Evolutionary conservation across 805 yeast species (phyloP).

Genomic region (Candida tallmaniae): DNA sequence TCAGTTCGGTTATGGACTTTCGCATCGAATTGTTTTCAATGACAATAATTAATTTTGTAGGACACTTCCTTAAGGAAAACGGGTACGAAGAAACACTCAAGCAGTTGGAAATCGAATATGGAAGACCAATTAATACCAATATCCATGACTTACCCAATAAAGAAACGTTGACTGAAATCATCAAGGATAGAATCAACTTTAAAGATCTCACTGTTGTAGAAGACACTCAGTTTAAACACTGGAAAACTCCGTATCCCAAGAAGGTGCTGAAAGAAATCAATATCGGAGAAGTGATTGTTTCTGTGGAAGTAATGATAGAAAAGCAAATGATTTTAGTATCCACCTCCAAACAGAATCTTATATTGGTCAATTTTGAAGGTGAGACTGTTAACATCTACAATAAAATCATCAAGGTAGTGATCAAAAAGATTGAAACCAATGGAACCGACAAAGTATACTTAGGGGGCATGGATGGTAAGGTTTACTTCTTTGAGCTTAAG

Average conservation of each 20-base stretch:
- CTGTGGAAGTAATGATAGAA: slow-evolving; percentile 11
- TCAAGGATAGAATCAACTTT: slow-evolving; percentile 33
- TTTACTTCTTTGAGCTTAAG: slow-evolving; percentile 12
- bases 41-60: slow-evolving; percentile 34
- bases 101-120: slow-evolving; percentile 45
- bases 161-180: slow-evolving; percentile 37
- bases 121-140: slow-evolving; percentile 23
- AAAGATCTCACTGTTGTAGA: slow-evolving; percentile 13
- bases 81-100: slow-evolving; percentile 43
- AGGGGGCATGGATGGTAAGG: slow-evolving; percentile 53
- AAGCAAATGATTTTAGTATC: slow-evolving; percentile 7
- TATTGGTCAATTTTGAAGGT: slow-evolving; percentile 15
- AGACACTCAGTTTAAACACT: slow-evolving; percentile 15
- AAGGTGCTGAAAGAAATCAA: slow-evolving; percentile 5
- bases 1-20: too few relatives aligned
- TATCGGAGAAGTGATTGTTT: slow-evolving; percentile 23
- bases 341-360: slow-evolving; percentile 14
- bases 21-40: too few relatives aligned
- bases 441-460: slow-evolving; percentile 24
- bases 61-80: slow-evolving; percentile 53
- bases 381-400: slow-evolving; percentile 13
- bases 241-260: slow-evolving; percentile 32
- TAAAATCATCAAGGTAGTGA: slow-evolving; percentile 20
- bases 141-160: slow-evolving; percentile 14
- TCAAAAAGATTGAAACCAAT: slow-evolving; percentile 32